Base-by-base conservation (phyloP, 73 alveolate genomes). In the Paramecium octaurelia region DNA sequence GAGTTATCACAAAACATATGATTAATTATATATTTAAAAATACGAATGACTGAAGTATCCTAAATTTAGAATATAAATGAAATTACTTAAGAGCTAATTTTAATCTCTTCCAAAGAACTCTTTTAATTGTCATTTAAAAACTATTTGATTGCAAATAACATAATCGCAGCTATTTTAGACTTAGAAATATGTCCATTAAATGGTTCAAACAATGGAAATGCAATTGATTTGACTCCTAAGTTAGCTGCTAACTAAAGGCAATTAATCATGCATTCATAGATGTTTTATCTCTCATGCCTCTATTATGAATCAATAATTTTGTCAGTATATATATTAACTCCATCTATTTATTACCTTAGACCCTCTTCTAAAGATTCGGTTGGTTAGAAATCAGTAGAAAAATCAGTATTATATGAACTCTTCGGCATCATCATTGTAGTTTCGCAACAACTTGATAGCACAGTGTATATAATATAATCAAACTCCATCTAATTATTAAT, bases 161-260 rank as follows among this genome's bases (percentile, higher is more conserved):
- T 80, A 44, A 46, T 80, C 7, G 91, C 70, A n/a, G 73, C 50
- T 12, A 80, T 40, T 80, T 80, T 80, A 31, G 91, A 44, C 23
- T 80, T 80, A 20, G 91, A 42, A 44, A 80, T 80, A 35, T 80
- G 91, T 10, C 46, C 54, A 44, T 42, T 23, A 6, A 44, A 80
- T 21, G 91, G 70, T 80, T 80, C 91, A 18, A 80, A 80, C 7
- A 80, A 16, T 20, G 91, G 91, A 46, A 80, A 80, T 80, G 91
- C 91, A 11, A 80, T 80, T 10, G 91, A 80, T 23, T 80, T 80
- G 16, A 80, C 54, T 10, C 91, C 91, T 43, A 80, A 80, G 20
- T 1, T 35, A 0, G 46, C n/a, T 24, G 91, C 91, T 35, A 14
- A 31, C 14, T 43, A 6, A 0, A 80, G 73, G 24, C 91, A 80